phyloP scores from a whole-genome alignment of 1,139 yeast genomes.

The Candida sp. region DNA sequence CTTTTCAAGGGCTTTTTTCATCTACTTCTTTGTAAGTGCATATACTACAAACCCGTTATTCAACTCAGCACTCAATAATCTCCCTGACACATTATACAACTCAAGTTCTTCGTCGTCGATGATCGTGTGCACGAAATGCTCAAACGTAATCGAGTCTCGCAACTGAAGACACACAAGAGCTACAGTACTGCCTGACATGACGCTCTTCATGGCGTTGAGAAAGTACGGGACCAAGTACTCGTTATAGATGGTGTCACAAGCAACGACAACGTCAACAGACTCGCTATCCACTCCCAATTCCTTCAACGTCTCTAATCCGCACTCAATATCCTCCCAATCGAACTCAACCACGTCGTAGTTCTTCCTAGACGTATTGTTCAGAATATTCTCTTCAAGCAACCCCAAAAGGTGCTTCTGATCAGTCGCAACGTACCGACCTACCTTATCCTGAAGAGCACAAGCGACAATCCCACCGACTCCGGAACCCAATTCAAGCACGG shows the following conservation, averaged over 20 bases:
- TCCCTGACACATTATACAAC: conserved; percentile 30
- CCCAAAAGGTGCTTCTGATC: conserved; percentile 66
- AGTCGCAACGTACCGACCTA: conserved; percentile 53
- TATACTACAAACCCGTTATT: conserved; percentile 50
- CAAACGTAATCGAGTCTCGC: conserved; percentile 57
- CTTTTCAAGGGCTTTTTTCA: not conserved
- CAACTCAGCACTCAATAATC: conserved; percentile 30
- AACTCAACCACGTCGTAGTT: conserved; percentile 51
- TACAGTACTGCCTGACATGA: conserved; percentile 34
- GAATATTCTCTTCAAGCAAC: conserved; percentile 50
- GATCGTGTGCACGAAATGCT: conserved; percentile 41
- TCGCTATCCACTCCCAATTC: conserved; percentile 9
- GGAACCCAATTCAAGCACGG: conserved; percentile 65
- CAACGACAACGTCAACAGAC: conserved; percentile 53
- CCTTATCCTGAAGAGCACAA: conserved; percentile 41
- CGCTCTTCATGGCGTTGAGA: conserved; percentile 40
- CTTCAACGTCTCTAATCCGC: conserved; percentile 28
- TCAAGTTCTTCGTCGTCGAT: conserved; percentile 21
- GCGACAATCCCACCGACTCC: conserved; percentile 68
- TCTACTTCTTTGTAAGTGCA: conserved; percentile 3
- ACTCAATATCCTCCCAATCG: conserved; percentile 66
- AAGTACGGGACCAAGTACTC: conserved; percentile 61
- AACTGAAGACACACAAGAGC: conserved; percentile 58
- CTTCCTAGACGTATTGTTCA: conserved; percentile 26
- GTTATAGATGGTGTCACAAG: conserved; percentile 76